phyloP scores from a whole-genome alignment of 805 yeast genomes.

The Yarrowia hollandica region DNA sequence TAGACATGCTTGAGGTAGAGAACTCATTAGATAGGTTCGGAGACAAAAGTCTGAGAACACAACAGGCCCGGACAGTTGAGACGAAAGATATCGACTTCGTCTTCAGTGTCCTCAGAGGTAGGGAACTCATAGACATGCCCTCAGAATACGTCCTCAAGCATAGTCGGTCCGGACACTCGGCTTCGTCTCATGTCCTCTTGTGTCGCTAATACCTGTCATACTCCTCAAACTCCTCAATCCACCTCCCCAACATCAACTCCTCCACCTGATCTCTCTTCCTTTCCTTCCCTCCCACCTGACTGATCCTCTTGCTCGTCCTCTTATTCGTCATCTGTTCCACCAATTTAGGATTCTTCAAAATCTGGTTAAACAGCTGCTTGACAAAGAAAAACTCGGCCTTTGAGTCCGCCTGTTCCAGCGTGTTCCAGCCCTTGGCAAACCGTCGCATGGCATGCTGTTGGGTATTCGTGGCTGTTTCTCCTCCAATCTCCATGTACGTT shows the following conservation, averaged over 20 bases:
- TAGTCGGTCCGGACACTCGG: background rate
- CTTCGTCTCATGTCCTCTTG: background rate
- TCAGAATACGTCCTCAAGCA: background rate
- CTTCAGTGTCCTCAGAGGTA: too few species aligned
- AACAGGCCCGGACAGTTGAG: too few species aligned
- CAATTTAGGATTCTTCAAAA: constrained; percentile 19
- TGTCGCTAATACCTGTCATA: background rate
- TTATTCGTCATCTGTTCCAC: constrained; percentile 27
- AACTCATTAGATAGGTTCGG: too few species aligned
- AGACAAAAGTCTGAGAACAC: too few species aligned
- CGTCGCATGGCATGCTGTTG: constrained; percentile 21
- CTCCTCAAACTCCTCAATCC: constrained; percentile 45
- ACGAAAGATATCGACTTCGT: too few species aligned
- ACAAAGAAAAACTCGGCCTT: constrained; percentile 16
- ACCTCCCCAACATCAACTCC: constrained; percentile 49
- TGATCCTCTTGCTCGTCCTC: background rate
- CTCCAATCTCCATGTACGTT: constrained; percentile 13
- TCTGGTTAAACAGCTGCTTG: constrained; percentile 11
- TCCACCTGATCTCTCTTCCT: constrained; percentile 41
- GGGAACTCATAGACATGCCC: too few species aligned
- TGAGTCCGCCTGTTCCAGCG: constrained; percentile 26
- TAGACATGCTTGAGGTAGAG: too few species aligned
- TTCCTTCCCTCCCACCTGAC: constrained; percentile 9
- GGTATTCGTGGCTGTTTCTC: constrained; percentile 6
- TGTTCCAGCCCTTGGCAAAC: constrained; percentile 16